Evolutionary conservation across 1,284 basidiomycete genomes (phyloP), one percentile per base, ranked within the genome.

Genomic region (Trametes versicolor): DNA sequence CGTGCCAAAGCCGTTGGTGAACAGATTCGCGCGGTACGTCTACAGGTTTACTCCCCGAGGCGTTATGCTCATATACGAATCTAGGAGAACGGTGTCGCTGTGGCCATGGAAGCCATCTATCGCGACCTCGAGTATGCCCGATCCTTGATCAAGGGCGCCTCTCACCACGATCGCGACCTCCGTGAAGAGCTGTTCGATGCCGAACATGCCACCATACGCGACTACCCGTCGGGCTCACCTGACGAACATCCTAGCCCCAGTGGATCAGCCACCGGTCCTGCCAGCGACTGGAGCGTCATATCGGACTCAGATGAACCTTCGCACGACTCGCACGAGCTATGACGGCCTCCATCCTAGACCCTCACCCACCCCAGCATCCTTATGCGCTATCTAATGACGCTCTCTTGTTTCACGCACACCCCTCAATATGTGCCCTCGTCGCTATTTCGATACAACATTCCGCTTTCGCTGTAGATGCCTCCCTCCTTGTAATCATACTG

Each of bases 31-130:
- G 82, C 83, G 66, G 94, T 94, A 77, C 71, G 85, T 79, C n/a
- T n/a, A n/a, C n/a, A n/a, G n/a, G n/a, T n/a, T n/a, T n/a, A n/a
- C n/a, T n/a, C n/a, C n/a, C n/a, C n/a, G n/a, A n/a, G n/a, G 41
- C 27, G 60, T 3, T 37, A 37, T 43, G 19, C 29, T 53, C 37
- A 53, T 47, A 49, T n/a, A 39, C 59, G n/a, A 7, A 8, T 63
- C 25, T 72, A 95, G 93, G 96, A 98, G 81, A 91, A 95, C 69
- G 96, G 96, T 27, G 94, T 97, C 3, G 84, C 87, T 1, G 94
- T 86, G 27, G 96, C 96, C 15, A 91, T 97, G 60, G 95, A 97
- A 78, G 89, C 91, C 32, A 95, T 98, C 71, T 98, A 98, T 75
- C 89, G 96, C 47, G 96, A 98, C 75, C 79, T 98, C 63, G 95